Evolutionary conservation across 177 flowering plant genomes (phyloP).

Genomic region (Telopea speciosissima): DNA sequence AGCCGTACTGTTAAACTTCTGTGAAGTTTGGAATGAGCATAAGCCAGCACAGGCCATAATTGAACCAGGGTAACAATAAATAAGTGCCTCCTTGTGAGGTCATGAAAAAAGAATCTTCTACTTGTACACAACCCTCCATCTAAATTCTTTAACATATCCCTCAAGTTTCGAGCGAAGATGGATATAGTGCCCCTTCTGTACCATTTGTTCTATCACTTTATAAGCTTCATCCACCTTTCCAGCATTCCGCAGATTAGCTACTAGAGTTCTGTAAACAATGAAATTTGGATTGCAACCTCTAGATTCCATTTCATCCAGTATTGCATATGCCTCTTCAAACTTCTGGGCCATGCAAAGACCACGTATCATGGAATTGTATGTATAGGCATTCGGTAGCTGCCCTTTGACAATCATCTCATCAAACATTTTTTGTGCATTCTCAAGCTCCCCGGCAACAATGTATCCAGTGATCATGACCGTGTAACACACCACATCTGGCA

Average conservation of each 20-base stretch:
- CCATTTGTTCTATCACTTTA: conserved; percentile 55
- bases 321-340: conserved; percentile 59
- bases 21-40: too few species aligned
- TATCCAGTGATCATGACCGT: conserved; percentile 85
- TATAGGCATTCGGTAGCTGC: conserved; percentile 77
- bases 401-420: conserved; percentile 66
- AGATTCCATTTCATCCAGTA: conserved; percentile 77
- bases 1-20: too few species aligned
- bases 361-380: conserved; percentile 86
- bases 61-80: not conserved
- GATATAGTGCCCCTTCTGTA: conserved; percentile 56
- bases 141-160: conserved; percentile 45
- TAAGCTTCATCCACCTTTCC: conserved; percentile 65
- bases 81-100: conserved; percentile 4
- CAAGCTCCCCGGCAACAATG: conserved; percentile 54
- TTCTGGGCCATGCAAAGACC: conserved; percentile 71
- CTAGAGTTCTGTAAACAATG: conserved; percentile 67
- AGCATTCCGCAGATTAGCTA: conserved; percentile 59
- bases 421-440: conserved; percentile 61
- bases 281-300: conserved; percentile 87
- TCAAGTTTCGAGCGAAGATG: conserved; percentile 51
- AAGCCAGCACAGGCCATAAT: too few species aligned
- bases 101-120: conserved; percentile 9
- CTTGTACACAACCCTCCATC: conserved; percentile 1
- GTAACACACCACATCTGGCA: conserved; percentile 83